These are phyloP conservation scores for Xylariaceae sp. DNA, from an alignment of 2,329 filamentous ascomycete genomes.

Conservation along the genomic window DNA sequence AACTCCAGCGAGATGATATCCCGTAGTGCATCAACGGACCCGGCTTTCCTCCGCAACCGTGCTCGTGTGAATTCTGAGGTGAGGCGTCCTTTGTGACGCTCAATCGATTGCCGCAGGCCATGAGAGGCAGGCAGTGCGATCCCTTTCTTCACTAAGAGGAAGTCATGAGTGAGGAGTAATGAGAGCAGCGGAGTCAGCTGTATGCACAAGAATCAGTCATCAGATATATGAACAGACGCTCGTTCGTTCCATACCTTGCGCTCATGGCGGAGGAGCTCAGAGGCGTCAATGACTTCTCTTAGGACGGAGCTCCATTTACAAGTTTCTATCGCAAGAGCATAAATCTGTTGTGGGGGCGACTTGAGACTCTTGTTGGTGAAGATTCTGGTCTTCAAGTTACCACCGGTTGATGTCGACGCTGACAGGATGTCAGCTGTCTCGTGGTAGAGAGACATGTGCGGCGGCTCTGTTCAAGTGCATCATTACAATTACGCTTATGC, in stretches of 20 bases:
- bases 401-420: conserved; percentile 61
- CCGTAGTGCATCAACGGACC: conserved; percentile 65
- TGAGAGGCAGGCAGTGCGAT: conserved; percentile 79
- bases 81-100: conserved; percentile 78
- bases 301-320: conserved; percentile 87
- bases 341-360: conserved; percentile 76
- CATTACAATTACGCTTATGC: not conserved
- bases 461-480: conserved; percentile 6
- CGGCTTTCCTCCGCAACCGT: conserved; percentile 67
- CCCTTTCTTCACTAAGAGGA: conserved; percentile 76
- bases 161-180: conserved; percentile 81
- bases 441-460: conserved; percentile 86
- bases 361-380: conserved; percentile 74
- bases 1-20: conserved; percentile 53
- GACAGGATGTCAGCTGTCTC: conserved; percentile 78
- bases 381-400: conserved; percentile 82
- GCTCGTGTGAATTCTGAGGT: conserved; percentile 79
- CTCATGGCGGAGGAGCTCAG: conserved; percentile 74
- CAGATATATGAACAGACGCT: conserved; percentile 8
- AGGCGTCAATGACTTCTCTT: conserved; percentile 83
- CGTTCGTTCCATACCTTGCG: conserved; percentile 64
- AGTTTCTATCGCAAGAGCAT: conserved; percentile 81
- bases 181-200: conserved; percentile 80
- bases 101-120: conserved; percentile 70
- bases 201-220: conserved; percentile 23